Evolutionary conservation across 768 basidiomycete genomes (phyloP), one percentile per base, ranked within the genome.

Genomic region (Psilocybe tampanensis): DNA sequence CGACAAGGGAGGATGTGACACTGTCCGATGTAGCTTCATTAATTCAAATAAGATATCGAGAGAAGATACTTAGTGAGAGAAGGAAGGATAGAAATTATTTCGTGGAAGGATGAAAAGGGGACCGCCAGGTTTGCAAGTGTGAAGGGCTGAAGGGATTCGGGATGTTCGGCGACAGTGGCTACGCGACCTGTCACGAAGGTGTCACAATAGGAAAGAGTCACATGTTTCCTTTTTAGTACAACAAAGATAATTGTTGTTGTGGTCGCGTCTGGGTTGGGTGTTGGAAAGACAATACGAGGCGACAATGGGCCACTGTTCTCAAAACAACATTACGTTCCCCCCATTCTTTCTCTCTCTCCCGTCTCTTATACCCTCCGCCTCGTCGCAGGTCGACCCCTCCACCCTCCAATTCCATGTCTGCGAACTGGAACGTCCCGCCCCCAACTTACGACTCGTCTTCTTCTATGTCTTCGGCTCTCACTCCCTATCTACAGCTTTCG

Each of bases 401-500:
- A 63, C 66, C 68, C 61, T 64, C n/a, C n/a, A n/a, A n/a, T n/a
- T n/a, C 65, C 63, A 70, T 65, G 66, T 66, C 63, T 58, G 36
- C 52, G 47, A 56, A 58, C 48, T 74, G 69, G 70, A 71, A 75
- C 70, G 64, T 75, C 53, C 82, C 84, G 26, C 82, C 86, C 29
- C 82, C 85, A 48, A 76, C 75, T 66, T 85, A 86, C 75, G 84
- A 83, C 76, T 68, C 79, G 75, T 73, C 62, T 51, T 58, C 71
- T 26, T 64, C 66, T 55, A 53, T 55, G 51, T 61, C 69, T 47
- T 69, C 77, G 4, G 68, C 74, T 19, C 85, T 95, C 55, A 86
- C 81, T 58, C 92, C 94, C 8, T 95, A 95, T 71, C 87, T 98
- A 47, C 80, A 86, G 61, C 88, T 95, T 33, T 80, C 86, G 24